Percentiles rank a stretch among this genome's conserved stretches.
Conservation (phyloP, 2,329 filamentous ascomycete species). For the Colletotrichum sojae region DNA sequence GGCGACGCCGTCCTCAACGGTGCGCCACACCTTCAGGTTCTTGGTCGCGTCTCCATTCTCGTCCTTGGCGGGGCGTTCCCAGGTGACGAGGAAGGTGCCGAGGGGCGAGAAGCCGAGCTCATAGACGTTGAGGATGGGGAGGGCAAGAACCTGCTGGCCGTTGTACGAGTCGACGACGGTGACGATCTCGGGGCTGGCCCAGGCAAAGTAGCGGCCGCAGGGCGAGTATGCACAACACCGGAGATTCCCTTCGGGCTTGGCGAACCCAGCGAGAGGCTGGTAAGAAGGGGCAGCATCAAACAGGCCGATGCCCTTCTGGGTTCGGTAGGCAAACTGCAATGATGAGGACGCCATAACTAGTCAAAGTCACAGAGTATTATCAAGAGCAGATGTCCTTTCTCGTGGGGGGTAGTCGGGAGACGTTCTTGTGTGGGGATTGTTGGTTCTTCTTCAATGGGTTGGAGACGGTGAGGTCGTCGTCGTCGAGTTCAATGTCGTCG, state of each 20-base stretch:
- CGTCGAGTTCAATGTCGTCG: conserved; percentile 18
- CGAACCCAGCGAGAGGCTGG: conserved; percentile 85
- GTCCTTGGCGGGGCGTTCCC: conserved; percentile 94
- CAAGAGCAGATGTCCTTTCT: conserved; percentile 46
- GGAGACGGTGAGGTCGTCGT: conserved; percentile 17
- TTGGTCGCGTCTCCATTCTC: conserved; percentile 93
- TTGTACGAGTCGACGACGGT: conserved; percentile 85
- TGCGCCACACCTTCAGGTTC: conserved; percentile 97
- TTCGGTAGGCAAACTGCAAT: conserved; percentile 97
- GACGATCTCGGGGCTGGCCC: conserved; percentile 90
- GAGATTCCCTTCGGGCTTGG: conserved; percentile 91
- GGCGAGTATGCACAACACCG: conserved; percentile 96
- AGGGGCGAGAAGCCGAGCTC: conserved; percentile 95
- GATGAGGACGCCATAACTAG: conserved; percentile 93
- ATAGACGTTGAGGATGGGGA: conserved; percentile 88
- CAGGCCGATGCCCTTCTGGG: conserved; percentile 95
- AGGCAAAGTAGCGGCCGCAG: conserved; percentile 96
- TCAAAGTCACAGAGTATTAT: conserved; percentile 80
- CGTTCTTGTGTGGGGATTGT: conserved; percentile 42
- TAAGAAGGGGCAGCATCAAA: conserved; percentile 94
- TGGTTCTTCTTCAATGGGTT: conserved; percentile 43
- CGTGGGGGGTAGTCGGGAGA: conserved; percentile 17
- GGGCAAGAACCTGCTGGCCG: conserved; percentile 80
- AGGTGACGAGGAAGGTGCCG: conserved; percentile 95
- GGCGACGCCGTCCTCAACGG: conserved; percentile 76